Base-by-base conservation (phyloP, 2,329 filamentous ascomycete genomes). In the Trichoderma semiorbis region DNA sequence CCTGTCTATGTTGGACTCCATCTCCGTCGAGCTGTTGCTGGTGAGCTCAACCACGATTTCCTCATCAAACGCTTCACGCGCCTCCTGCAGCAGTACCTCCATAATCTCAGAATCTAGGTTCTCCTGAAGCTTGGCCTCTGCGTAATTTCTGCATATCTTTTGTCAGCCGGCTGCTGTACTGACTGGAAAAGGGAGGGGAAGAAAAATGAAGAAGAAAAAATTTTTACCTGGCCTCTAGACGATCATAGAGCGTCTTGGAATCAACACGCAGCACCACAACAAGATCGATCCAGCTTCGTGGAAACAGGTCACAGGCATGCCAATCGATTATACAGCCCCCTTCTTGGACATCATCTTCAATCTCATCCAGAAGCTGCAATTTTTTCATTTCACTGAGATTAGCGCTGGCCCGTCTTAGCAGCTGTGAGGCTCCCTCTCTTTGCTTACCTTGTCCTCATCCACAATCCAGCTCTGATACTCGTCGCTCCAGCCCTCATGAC, bases 21-120 rank as follows among this genome's bases (percentile, higher is more conserved):
- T 92, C 81, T 98, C 93, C 66, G 95, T 92, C 3, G 90, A 87
- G 69, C 88, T 88, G 79, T 97, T 92, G 81, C 95, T 98, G 78
- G 85, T 89, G 78, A 99, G 83, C 82, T 97, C 94, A 30, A 98
- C 92, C 47, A 99, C 92, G 76, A 97, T 93, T 79, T 96, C 90
- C 81, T 92, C 89, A 69, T 93, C 92, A 78, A 95, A 99, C 12
- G 92, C 89, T 74, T 97, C 95, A 73, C 90, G 86, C 36, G 96
- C 96, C 84, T 99, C 96, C 76, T 97, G 92, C 24, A 97, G 85
- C 70, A 99, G 84, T 30, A 98, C 93, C 79, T 97, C 92, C 91
- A 99, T 98, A 79, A 99, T 98, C 84, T 99, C 96, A 34, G 93
- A 92, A 81, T 99, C 96, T 73, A 99, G 85, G 79, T 99, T 99